Evolutionary conservation across 2,329 filamentous ascomycete species (phyloP).

Genomic region (Chalara sp.): DNA sequence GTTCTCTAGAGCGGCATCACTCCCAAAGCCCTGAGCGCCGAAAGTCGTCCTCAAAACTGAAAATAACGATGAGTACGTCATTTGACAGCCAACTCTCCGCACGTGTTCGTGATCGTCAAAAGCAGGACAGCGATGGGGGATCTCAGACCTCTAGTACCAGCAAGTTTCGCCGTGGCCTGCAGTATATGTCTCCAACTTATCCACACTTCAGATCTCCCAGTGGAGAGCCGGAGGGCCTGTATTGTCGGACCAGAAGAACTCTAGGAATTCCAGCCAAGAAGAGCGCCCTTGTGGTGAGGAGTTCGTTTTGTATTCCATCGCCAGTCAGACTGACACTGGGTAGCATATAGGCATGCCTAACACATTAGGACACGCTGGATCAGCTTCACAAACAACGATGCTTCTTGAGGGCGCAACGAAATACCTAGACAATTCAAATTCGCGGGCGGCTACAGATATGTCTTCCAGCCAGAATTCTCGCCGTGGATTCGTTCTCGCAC

Average conservation of each 20-base stretch:
- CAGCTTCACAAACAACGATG: conserved; percentile 16
- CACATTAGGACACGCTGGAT: too few relatives aligned
- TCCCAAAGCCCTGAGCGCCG: too few relatives aligned
- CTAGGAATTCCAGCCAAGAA: too few relatives aligned
- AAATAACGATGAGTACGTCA: not conserved
- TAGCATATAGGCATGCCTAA: too few relatives aligned
- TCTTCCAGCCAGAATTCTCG: conserved; percentile 3
- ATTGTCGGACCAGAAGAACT: conserved; percentile 18
- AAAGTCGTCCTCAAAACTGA: too few relatives aligned
- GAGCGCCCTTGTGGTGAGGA: too few relatives aligned
- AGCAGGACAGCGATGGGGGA: not conserved
- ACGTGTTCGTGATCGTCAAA: not conserved
- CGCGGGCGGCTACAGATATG: too few relatives aligned
- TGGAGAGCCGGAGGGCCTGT: conserved; percentile 12
- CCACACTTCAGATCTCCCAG: conserved; percentile 6
- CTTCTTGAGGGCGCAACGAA: conserved; percentile 18
- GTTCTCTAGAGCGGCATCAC: conserved; percentile 5
- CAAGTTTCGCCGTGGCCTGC: conserved; percentile 3
- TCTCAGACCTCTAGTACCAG: not conserved
- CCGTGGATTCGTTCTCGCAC: conserved; percentile 22
- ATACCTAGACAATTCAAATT: conserved; percentile 10
- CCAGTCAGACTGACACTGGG: too few relatives aligned
- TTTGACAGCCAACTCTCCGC: not conserved
- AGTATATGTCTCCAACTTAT: conserved; percentile 6
- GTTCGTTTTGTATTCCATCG: too few relatives aligned